Conservation (phyloP, 2,329 filamentous ascomycete genomes). For the Colletotrichum nymphaeae region DNA sequence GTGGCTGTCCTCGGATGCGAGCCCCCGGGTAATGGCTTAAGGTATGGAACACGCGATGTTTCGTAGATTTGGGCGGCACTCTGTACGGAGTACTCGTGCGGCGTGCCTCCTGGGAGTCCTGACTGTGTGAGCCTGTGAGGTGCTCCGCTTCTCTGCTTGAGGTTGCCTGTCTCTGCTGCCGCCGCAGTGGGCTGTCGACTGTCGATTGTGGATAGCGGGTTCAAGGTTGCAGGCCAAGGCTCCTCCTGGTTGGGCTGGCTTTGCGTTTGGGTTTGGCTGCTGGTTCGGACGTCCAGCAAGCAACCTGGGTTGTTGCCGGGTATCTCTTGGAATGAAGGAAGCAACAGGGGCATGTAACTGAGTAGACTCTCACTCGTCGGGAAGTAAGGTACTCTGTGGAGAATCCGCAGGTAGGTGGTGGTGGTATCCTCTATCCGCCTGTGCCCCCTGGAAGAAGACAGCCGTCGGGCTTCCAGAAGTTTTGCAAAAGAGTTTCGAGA, state of each 20-base stretch:
- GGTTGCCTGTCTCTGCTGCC: background rate
- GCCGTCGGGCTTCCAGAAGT: slow-evolving; percentile 14
- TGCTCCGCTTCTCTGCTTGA: slow-evolving; percentile 12
- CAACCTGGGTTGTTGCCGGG: background rate
- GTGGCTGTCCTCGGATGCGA: slow-evolving; percentile 31
- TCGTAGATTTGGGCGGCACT: slow-evolving; percentile 31
- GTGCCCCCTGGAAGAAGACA: background rate
- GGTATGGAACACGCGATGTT: slow-evolving; percentile 37
- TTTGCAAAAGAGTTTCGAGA: background rate
- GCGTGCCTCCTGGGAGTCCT: slow-evolving; percentile 18
- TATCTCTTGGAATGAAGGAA: slow-evolving; percentile 12
- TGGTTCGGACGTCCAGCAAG: slow-evolving; percentile 23
- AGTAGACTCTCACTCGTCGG: background rate
- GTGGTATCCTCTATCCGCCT: background rate
- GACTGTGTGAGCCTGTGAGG: background rate
- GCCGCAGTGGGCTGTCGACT: slow-evolving; percentile 8
- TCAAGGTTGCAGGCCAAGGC: slow-evolving; percentile 7
- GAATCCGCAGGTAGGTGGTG: too few relatives aligned
- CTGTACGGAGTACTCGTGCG: slow-evolving; percentile 1
- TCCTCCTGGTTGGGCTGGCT: background rate
- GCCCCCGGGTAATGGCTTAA: slow-evolving; percentile 28
- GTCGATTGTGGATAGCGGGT: background rate
- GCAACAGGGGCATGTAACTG: slow-evolving; percentile 19
- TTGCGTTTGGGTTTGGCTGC: background rate
- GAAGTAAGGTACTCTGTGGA: too few relatives aligned